Conservation (phyloP, 768 basidiomycete species). For the Tricholoma terreum region DNA sequence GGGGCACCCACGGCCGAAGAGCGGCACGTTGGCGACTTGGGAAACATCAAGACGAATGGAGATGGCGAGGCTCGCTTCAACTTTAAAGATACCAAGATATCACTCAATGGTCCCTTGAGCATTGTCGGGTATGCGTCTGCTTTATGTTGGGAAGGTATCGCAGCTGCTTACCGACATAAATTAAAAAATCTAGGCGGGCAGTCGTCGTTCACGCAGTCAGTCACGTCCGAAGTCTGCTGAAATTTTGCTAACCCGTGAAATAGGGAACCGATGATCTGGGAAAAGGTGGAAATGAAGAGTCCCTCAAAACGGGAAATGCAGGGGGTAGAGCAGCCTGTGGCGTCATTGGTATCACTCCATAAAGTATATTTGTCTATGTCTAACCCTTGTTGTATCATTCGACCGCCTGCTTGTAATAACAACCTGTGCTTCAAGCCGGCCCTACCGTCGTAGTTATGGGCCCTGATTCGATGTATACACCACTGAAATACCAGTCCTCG, state of each 20-base stretch:
- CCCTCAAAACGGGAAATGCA: constrained; percentile 76
- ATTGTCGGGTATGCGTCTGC: constrained; percentile 59
- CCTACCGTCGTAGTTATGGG: constrained; percentile 49
- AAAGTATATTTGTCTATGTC: background rate
- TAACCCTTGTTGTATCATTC: background rate
- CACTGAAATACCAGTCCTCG: constrained; percentile 60
- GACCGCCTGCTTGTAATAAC: background rate
- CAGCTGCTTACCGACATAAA: background rate
- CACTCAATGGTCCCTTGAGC: constrained; percentile 63
- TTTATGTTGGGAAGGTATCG: background rate
- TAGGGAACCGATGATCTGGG: constrained; percentile 78
- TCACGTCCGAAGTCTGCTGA: constrained; percentile 2
- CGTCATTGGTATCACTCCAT: constrained; percentile 55
- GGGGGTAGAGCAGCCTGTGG: constrained; percentile 78
- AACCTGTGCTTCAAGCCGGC: no score
- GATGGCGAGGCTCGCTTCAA: constrained; percentile 55
- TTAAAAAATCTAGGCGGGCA: constrained; percentile 44
- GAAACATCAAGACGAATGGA: constrained; percentile 65
- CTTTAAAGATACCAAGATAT: constrained; percentile 57
- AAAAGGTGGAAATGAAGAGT: constrained; percentile 62
- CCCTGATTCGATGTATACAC: constrained; percentile 58
- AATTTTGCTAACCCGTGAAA: background rate
- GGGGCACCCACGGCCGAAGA: constrained; percentile 53
- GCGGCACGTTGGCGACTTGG: constrained; percentile 75
- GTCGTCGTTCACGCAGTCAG: constrained; percentile 72